Conservation (phyloP, 1,284 basidiomycete species). For the Wolfiporia cocos region DNA sequence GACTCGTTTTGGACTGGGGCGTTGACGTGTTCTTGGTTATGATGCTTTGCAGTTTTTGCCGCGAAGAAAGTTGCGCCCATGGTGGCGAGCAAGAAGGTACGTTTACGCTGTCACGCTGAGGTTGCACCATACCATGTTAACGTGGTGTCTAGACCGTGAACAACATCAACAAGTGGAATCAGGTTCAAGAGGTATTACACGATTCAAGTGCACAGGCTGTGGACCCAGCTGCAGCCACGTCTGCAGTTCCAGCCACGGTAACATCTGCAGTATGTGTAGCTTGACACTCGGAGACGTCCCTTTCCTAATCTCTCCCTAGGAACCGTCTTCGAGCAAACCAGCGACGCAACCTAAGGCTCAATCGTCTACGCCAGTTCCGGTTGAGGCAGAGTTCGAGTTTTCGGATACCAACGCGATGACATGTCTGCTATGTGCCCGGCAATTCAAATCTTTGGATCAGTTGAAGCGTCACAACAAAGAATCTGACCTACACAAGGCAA, state of each 20-base stretch:
- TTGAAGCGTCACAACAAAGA: slow-evolving; percentile 83
- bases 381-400: slow-evolving; percentile 67
- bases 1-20: slow-evolving; percentile 13
- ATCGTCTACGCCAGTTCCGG: slow-evolving; percentile 30
- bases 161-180: slow-evolving; percentile 94
- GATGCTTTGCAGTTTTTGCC: slow-evolving; percentile 39
- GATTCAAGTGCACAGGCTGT: slow-evolving; percentile 12
- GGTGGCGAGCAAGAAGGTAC: slow-evolving; percentile 85
- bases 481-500: slow-evolving; percentile 88
- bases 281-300: not conserved
- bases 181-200: slow-evolving; percentile 79
- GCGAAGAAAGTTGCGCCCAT: slow-evolving; percentile 77
- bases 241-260: slow-evolving; percentile 5
- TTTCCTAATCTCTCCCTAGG: slow-evolving; percentile 6
- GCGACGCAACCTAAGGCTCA: slow-evolving; percentile 13
- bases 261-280: not conserved
- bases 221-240: slow-evolving; percentile 12
- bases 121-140: not conserved
- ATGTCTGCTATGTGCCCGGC: slow-evolving; percentile 85
- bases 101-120: slow-evolving; percentile 9
- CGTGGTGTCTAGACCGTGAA: slow-evolving; percentile 34
- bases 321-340: slow-evolving; percentile 20
- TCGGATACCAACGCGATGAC: slow-evolving; percentile 66
- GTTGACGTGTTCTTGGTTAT: slow-evolving; percentile 20
- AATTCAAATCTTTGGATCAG: slow-evolving; percentile 84